phyloP scores from a whole-genome alignment of 345 rosid species.

The Durio zibethinus region DNA sequence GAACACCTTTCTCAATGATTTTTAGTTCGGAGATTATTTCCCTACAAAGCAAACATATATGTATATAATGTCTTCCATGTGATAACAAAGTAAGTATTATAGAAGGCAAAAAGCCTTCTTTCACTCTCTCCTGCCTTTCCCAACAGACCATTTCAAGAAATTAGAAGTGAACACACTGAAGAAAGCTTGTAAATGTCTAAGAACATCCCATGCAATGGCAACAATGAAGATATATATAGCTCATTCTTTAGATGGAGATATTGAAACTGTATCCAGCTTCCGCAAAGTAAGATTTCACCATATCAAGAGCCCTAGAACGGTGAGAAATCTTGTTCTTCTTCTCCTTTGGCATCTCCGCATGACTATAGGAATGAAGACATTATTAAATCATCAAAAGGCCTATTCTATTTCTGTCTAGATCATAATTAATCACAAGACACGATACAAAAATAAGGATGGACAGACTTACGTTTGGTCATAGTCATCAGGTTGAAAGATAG shows the following conservation, averaged over 20 bases:
- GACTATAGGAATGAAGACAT: constrained; percentile 33
- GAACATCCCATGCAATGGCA: too few species aligned
- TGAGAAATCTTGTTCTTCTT: constrained; percentile 89
- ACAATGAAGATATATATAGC: too few species aligned
- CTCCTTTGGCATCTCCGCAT: constrained; percentile 84
- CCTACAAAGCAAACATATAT: background rate
- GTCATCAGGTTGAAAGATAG: constrained; percentile 84
- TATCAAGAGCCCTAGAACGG: constrained; percentile 63
- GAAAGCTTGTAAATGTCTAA: background rate
- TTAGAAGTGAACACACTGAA: background rate
- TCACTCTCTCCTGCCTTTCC: background rate
- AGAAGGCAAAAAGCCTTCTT: background rate
- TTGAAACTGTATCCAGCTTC: constrained; percentile 58
- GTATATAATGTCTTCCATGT: background rate
- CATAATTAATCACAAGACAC: background rate
- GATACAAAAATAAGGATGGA: background rate
- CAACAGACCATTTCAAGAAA: background rate
- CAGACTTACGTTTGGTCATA: constrained; percentile 59
- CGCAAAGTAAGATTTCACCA: constrained; percentile 64
- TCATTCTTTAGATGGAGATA: constrained; percentile 17
- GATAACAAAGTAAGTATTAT: background rate
- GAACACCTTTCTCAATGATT: background rate
- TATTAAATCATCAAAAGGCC: background rate
- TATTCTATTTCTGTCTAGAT: background rate
- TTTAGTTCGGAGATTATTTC: background rate